phyloP scores from a whole-genome alignment of 202 grass and related monocot species.

The Dendrocalamus latiflorus region DNA sequence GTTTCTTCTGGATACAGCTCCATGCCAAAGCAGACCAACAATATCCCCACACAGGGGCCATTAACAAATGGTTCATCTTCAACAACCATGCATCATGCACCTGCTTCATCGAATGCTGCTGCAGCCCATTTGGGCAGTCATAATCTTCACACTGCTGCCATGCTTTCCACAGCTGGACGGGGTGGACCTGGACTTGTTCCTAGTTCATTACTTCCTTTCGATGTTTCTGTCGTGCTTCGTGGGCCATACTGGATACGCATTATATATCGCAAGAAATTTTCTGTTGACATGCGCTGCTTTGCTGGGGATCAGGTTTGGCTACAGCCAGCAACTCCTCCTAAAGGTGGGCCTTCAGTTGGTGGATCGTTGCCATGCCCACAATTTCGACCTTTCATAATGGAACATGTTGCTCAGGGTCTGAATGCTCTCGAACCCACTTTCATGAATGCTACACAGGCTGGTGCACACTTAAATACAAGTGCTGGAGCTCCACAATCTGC shows the following conservation, averaged over 20 bases:
- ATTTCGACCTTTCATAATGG: slow-evolving; percentile 99
- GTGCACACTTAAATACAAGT: slow-evolving; percentile 49
- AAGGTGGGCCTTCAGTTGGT: slow-evolving; percentile 81
- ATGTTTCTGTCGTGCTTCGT: slow-evolving; percentile 94
- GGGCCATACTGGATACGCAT: slow-evolving; percentile 99
- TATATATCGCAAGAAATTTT: slow-evolving; percentile 99
- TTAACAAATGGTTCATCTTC: slow-evolving; percentile 60
- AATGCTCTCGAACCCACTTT: slow-evolving; percentile 90
- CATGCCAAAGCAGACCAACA: slow-evolving; percentile 52
- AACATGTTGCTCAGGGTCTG: slow-evolving; percentile 99
- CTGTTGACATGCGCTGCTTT: slow-evolving; percentile 97
- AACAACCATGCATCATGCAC: slow-evolving; percentile 42
- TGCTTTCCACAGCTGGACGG: slow-evolving; percentile 77
- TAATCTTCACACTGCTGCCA: slow-evolving; percentile 63
- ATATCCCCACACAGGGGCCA: slow-evolving; percentile 38
- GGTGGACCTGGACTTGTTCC: slow-evolving; percentile 92
- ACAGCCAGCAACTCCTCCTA: slow-evolving; percentile 93
- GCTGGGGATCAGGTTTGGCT: slow-evolving; percentile 90
- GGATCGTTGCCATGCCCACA: slow-evolving; percentile 96
- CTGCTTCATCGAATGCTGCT: slow-evolving; percentile 22
- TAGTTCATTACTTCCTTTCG: slow-evolving; percentile 95
- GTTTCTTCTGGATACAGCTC: slow-evolving; percentile 62
- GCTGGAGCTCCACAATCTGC: slow-evolving; percentile 42
- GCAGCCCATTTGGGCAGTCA: slow-evolving; percentile 44
- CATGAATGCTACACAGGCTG: slow-evolving; percentile 47